Percentiles rank a stretch among this genome's conserved stretches.
phyloP scores from a whole-genome alignment of 2,329 filamentous ascomycete species.

The Fusarium ramigenum region DNA sequence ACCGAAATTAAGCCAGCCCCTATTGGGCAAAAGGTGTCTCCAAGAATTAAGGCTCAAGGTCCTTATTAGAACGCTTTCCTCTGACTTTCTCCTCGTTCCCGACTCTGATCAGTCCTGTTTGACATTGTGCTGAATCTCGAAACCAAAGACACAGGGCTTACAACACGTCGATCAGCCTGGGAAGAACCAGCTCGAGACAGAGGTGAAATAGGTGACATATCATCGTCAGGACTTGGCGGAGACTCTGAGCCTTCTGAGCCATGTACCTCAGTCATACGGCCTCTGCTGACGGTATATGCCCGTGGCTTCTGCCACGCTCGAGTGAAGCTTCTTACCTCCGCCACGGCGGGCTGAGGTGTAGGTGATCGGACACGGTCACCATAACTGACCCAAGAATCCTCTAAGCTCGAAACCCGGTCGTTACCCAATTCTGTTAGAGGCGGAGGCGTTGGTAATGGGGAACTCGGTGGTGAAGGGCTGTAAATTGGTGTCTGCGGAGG shows the following conservation, averaged over 20 bases:
- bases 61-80: not conserved
- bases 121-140: slow-evolving; percentile 16
- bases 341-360: slow-evolving; percentile 40
- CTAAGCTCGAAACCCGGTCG: slow-evolving; percentile 5
- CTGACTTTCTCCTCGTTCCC: not conserved
- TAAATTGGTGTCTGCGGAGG: not conserved
- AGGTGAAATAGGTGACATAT: slow-evolving; percentile 9
- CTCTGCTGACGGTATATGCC: slow-evolving; percentile 33
- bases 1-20: slow-evolving; percentile 16
- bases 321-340: slow-evolving; percentile 37
- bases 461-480: not conserved
- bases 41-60: not conserved
- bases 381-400: slow-evolving; percentile 26
- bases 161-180: not conserved
- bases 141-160: slow-evolving; percentile 14
- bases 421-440: slow-evolving; percentile 2
- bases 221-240: not conserved
- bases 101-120: not conserved
- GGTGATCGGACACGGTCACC: slow-evolving; percentile 36
- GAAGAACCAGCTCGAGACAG: not conserved
- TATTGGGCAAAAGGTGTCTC: not conserved
- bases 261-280: slow-evolving; percentile 7
- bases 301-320: slow-evolving; percentile 37
- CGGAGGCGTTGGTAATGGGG: not conserved
- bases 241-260: slow-evolving; percentile 1